Evolutionary conservation across 2,329 filamentous ascomycete species (phyloP).

Genomic region (Curvularia verruculosa): DNA sequence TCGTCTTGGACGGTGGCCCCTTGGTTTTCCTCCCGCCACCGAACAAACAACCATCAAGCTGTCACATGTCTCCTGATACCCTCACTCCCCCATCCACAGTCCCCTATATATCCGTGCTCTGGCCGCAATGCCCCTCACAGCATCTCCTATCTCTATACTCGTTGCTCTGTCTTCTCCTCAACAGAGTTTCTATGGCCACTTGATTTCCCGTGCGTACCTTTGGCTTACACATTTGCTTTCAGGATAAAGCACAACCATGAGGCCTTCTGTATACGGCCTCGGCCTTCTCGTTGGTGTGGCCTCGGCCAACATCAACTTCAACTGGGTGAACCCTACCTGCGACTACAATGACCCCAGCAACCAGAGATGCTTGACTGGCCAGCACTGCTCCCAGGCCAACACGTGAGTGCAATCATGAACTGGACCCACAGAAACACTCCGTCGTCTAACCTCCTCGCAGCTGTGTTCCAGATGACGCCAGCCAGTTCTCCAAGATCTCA

Average conservation of each 20-base stretch:
- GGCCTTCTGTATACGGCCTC: constrained; percentile 35
- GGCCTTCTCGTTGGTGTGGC: constrained; percentile 46
- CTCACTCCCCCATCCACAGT: neutral
- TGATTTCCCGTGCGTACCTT: neutral
- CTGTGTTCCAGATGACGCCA: constrained; percentile 29
- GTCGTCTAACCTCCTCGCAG: constrained; percentile 16
- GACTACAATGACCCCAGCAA: constrained; percentile 30
- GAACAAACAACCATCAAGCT: neutral
- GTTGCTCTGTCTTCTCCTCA: neutral
- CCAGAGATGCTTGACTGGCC: constrained; percentile 47
- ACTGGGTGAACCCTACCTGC: constrained; percentile 55
- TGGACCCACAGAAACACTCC: neutral
- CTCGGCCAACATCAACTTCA: constrained; percentile 58
- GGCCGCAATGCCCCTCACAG: neutral
- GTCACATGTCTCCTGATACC: constrained; percentile 9
- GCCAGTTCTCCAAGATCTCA: constrained; percentile 33
- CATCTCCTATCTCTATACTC: neutral
- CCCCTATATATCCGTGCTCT: constrained; percentile 1
- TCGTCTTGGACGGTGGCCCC: constrained; percentile 5
- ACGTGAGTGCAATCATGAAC: constrained; percentile 31
- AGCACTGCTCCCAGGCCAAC: constrained; percentile 45
- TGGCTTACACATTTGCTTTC: constrained; percentile 22
- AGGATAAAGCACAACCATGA: constrained; percentile 34
- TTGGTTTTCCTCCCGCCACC: constrained; percentile 5
- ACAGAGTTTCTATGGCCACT: neutral